Evolutionary conservation across 108 stramenopile genomes (phyloP).

Genomic region (Chaetoceros muelleri): DNA sequence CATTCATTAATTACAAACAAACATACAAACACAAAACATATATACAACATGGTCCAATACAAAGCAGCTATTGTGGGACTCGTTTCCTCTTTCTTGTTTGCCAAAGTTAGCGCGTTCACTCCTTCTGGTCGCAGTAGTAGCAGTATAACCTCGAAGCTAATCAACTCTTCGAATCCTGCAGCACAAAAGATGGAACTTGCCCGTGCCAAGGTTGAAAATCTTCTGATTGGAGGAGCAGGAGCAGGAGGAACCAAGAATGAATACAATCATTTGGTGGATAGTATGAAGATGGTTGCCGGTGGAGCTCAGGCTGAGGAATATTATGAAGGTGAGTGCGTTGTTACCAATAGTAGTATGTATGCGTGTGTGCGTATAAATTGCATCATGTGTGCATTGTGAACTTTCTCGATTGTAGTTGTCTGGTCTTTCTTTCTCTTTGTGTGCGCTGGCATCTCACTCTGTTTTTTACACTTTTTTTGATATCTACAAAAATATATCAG

Average conservation of each 20-base stretch:
- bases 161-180: neutral
- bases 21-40: too few species aligned
- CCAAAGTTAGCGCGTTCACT: neutral
- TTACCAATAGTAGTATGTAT: neutral
- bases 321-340: conserved; percentile 35
- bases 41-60: too few species aligned
- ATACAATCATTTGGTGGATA: neutral
- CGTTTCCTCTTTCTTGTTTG: neutral
- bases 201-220: neutral
- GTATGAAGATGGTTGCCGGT: conserved; percentile 36
- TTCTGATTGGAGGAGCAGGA: too few species aligned
- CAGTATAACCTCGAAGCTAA: neutral
- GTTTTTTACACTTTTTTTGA: conserved; percentile 2
- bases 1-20: too few species aligned
- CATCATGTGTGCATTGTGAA: too few species aligned
- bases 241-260: too few species aligned
- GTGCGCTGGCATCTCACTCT: neutral
- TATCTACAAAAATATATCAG: conserved; percentile 23
- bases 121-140: neutral
- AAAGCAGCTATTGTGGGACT: too few species aligned
- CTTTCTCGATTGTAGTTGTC: neutral
- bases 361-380: neutral
- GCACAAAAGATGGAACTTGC: neutral
- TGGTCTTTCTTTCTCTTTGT: conserved; percentile 2
- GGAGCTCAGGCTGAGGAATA: conserved; percentile 49